Evolutionary conservation across 2,329 filamentous ascomycete genomes (phyloP), one percentile per base, ranked within the genome.

Genomic region (Exophiala sp.): DNA sequence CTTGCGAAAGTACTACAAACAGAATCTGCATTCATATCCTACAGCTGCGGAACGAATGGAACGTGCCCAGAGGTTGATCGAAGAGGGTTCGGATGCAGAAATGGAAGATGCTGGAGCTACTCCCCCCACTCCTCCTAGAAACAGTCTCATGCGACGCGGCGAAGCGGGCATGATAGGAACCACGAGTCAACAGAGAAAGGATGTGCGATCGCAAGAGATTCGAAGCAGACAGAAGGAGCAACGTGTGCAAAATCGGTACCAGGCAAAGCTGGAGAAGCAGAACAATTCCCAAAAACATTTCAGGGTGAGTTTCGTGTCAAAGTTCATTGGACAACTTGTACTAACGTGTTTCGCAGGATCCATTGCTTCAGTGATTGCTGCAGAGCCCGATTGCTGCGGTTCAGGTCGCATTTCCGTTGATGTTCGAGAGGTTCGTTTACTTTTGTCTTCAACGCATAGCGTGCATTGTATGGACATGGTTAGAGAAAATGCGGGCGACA

Each of bases 11-110:
- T 97, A 97, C 74, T 99, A 85, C 75, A 86, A 89, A 55, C 94
- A 99, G 75, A 97, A 97, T 72, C 78, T 99, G 40, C 85, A 87
- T 71, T 88, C 84, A 70, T 87, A 96, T 69, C 91, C 91, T 1
- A 85, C 88, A 2, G 75, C 85, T 0, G 87, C 88, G 54, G 91
- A 96, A 72, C 86, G 88, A 50, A 78, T 82, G 53, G 80, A 86
- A 62, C 84, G 63, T 12, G 53, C 58, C 9, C 61, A 63, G 33
- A 46, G 55, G 50, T 42, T 65, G 38, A 52, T 65, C 10, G 57
- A 61, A 45, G 59, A 62, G 40, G 83, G 48, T 71, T 86, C 55
- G 79, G 72, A 78, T 47, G 76, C 74, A 5, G 72, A 77, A 16
- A 72, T 77, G 35, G 72, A 76, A 18, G 71, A 69, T 39, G 65